Evolutionary conservation across 345 rosid species (phyloP).

Genomic region (Toxicodendron radicans): DNA sequence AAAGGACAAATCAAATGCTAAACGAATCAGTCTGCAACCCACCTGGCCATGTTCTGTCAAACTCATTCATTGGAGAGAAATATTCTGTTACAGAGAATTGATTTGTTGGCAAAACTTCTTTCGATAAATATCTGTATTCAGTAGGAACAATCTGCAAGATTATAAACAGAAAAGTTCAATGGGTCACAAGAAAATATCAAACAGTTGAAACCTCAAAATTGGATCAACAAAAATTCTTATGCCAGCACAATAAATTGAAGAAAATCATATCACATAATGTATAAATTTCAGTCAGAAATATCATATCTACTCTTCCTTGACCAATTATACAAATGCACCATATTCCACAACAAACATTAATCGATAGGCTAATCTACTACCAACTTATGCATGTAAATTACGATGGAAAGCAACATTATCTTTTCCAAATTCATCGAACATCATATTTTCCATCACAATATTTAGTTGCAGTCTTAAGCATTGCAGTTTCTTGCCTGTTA

Average conservation of each 20-base stretch:
- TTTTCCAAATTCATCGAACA: not conserved
- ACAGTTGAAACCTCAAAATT: not conserved
- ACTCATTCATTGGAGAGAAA: conserved; percentile 71
- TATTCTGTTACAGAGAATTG: conserved; percentile 96
- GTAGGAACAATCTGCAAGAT: conserved; percentile 92
- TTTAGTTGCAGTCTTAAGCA: not conserved
- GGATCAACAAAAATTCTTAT: not conserved
- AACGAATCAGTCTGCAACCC: conserved; percentile 22
- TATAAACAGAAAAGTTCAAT: conserved; percentile 5
- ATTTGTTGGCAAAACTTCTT: conserved; percentile 83
- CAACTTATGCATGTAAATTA: not conserved
- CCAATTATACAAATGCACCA: not conserved
- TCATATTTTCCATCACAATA: not conserved
- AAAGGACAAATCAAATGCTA: not conserved
- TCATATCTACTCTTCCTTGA: not conserved
- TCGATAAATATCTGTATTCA: conserved; percentile 83
- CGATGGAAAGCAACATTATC: not conserved
- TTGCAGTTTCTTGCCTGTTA: not conserved
- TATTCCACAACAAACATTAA: not conserved
- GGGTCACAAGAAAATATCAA: not conserved
- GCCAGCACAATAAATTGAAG: not conserved
- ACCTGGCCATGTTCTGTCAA: conserved; percentile 95
- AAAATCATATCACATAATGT: too few relatives aligned
- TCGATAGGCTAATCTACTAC: not conserved
- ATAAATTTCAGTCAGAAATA: not conserved